Percentiles rank a stretch among this genome's conserved stretches.
Conservation (phyloP, 148 eudicot species). For the Persicaria maculosa region DNA sequence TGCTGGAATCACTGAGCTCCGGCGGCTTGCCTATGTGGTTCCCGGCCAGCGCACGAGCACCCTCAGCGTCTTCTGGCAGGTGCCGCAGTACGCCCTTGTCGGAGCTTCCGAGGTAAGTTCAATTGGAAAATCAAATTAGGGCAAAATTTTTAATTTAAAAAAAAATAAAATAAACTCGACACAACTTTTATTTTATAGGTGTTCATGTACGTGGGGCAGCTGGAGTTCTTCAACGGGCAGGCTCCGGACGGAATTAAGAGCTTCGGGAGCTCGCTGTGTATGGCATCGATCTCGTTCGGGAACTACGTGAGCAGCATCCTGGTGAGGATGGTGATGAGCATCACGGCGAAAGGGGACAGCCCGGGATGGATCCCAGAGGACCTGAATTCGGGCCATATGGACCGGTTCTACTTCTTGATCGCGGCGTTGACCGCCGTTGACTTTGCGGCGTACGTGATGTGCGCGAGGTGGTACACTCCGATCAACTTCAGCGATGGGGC, state of each 20-base stretch:
- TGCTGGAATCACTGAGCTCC: conserved; percentile 62
- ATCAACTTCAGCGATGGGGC: conserved; percentile 20
- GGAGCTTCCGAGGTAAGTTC: conserved; percentile 53
- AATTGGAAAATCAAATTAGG: no score
- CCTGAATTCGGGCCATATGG: conserved; percentile 67
- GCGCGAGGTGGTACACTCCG: conserved; percentile 66
- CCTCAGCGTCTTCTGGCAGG: conserved; percentile 69
- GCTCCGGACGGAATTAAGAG: conserved; percentile 95
- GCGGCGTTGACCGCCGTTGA: conserved; percentile 44
- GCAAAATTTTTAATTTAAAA: no score
- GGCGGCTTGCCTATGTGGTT: conserved; percentile 34
- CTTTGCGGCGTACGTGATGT: conserved; percentile 37
- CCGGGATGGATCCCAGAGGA: conserved; percentile 80
- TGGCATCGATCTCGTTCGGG: conserved; percentile 89
- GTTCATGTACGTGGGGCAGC: conserved; percentile 84
- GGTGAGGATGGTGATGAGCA: conserved; percentile 57
- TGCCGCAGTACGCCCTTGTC: conserved; percentile 78
- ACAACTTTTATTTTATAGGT: conserved; percentile 13
- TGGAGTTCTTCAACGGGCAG: conserved; percentile 83
- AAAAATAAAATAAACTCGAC: no score
- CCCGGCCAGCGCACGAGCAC: conserved; percentile 29
- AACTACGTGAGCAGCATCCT: conserved; percentile 65
- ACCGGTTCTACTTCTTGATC: conserved; percentile 70
- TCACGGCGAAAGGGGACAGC: conserved; percentile 32
- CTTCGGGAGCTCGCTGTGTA: conserved; percentile 82